These are phyloP conservation scores for Cymodocea nodosa DNA, from an alignment of 116 monocot genomes.

Conservation along the genomic window DNA sequence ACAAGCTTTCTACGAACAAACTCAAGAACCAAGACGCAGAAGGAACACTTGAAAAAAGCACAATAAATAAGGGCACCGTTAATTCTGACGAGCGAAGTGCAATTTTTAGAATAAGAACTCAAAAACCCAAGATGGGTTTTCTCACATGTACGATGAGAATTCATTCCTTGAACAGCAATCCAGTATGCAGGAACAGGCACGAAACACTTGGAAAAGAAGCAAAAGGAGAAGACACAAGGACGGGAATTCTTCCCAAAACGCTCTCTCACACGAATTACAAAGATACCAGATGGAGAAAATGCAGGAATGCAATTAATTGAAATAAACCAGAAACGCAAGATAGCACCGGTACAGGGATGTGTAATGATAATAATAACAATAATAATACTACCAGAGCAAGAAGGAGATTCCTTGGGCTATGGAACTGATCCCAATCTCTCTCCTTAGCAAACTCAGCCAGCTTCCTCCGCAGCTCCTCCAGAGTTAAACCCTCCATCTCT, in stretches of 20 bases:
- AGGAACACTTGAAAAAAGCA: too few species aligned
- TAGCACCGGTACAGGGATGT: too few species aligned
- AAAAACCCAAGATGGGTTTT: background rate
- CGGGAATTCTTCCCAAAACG: too few species aligned
- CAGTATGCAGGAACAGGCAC: too few species aligned
- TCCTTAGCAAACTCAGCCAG: constrained; percentile 71
- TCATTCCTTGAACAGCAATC: background rate
- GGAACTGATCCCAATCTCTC: constrained; percentile 85
- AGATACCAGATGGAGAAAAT: background rate
- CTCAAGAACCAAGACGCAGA: background rate
- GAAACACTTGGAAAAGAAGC: too few species aligned
- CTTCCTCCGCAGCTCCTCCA: constrained; percentile 48
- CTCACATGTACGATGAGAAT: background rate
- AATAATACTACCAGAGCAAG: constrained; percentile 51
- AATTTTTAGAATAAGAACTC: background rate
- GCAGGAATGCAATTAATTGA: background rate
- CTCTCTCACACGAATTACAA: too few species aligned
- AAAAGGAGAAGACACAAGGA: too few species aligned
- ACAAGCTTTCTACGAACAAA: background rate
- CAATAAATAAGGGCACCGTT: too few species aligned
- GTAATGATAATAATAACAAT: too few species aligned
- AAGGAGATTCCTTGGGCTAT: constrained; percentile 76
- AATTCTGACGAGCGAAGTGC: too few species aligned
- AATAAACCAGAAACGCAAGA: background rate
- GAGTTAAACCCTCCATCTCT: constrained; percentile 25